Conservation (phyloP, 1,284 basidiomycete species). For the Amylostereum areolatum region DNA sequence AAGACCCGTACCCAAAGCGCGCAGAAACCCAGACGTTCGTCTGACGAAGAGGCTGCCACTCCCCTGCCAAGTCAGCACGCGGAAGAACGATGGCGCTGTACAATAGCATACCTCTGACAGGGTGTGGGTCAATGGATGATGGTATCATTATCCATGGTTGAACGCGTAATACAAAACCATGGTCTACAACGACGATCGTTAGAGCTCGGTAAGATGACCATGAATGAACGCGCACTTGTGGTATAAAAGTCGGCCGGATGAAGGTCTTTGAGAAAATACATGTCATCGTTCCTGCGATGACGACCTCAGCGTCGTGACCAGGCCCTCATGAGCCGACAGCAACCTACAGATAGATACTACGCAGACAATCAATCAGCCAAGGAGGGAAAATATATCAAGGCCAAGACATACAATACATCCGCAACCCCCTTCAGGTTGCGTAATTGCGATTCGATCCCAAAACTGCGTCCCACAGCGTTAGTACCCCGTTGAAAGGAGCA, state of each 20-base stretch:
- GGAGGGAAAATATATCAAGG: background rate
- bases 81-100: background rate
- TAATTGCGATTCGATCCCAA: slow-evolving; percentile 23
- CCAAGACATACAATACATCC: slow-evolving; percentile 16
- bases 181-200: slow-evolving; percentile 12
- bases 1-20: slow-evolving; percentile 2
- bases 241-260: slow-evolving; percentile 21
- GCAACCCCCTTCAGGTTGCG: slow-evolving; percentile 19
- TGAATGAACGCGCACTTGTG: slow-evolving; percentile 6
- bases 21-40: slow-evolving; percentile 21
- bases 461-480: slow-evolving; percentile 9
- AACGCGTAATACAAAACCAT: slow-evolving; percentile 26
- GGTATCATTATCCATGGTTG: slow-evolving; percentile 19
- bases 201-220: background rate
- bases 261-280: slow-evolving; percentile 18
- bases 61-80: slow-evolving; percentile 5
- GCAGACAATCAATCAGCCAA: background rate
- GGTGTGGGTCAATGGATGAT: slow-evolving; percentile 17
- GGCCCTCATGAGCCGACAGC: too few species aligned
- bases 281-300: slow-evolving; percentile 21
- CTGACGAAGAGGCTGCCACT: slow-evolving; percentile 27
- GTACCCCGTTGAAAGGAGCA: background rate
- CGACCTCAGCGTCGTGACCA: background rate
- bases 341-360: background rate
- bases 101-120: background rate